A percentile compares a stretch with the other conserved stretches of the same genome.
Evolutionary conservation across 2,329 filamentous ascomycete genomes (phyloP).

Genomic region (Fusarium pilosicola): DNA sequence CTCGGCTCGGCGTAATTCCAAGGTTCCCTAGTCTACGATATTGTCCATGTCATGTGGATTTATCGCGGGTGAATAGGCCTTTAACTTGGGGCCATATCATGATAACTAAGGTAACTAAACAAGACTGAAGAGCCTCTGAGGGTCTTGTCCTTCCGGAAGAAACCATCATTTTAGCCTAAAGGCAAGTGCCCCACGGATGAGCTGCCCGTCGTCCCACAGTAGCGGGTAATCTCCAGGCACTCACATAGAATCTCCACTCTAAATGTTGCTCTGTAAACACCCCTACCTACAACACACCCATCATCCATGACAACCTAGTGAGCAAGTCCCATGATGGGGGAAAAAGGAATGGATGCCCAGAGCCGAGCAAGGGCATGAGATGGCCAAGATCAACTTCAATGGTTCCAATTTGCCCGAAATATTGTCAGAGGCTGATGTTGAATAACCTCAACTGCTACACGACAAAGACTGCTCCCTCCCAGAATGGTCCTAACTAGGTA

Average conservation of each 20-base stretch:
- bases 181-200: constrained; percentile 17
- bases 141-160: constrained; percentile 18
- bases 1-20: constrained; percentile 25
- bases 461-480: constrained; percentile 23
- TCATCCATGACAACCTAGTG: not conserved
- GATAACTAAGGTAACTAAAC: constrained; percentile 9
- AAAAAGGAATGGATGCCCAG: not conserved
- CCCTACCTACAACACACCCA: not conserved
- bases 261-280: constrained; percentile 19
- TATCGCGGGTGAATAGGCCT: constrained; percentile 19
- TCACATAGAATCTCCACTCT: constrained; percentile 7
- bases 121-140: not conserved
- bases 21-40: constrained; percentile 24
- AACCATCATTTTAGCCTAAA: constrained; percentile 42
- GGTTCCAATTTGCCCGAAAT: not conserved
- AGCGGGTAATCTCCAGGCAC: constrained; percentile 41
- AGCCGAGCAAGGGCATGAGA: constrained; percentile 2
- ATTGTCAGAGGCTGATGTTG: not conserved
- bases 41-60: constrained; percentile 19
- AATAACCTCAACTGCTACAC: not conserved
- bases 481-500: not conserved
- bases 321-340: constrained; percentile 27
- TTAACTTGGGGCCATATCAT: constrained; percentile 18
- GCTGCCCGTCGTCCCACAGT: constrained; percentile 36
- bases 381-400: constrained; percentile 18